Percentiles rank a stretch among this genome's conserved stretches.
Conservation (phyloP, 2,329 filamentous ascomycete genomes). For the Alternaria arborescens region DNA sequence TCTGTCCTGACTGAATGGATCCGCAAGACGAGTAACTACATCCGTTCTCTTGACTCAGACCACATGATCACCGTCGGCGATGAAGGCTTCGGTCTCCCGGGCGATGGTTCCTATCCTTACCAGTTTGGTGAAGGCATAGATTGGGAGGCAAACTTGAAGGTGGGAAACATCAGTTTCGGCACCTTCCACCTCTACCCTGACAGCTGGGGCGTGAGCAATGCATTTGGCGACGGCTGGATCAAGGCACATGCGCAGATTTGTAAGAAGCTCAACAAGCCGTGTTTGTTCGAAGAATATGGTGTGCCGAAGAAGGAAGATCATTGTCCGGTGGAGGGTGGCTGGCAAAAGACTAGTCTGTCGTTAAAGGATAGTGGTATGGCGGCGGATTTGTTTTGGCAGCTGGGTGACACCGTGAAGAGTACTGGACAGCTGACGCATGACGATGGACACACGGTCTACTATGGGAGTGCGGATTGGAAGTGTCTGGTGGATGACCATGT, state of each 20-base stretch:
- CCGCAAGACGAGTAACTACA: slow-evolving; percentile 64
- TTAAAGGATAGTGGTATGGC: slow-evolving; percentile 40
- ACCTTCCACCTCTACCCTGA: slow-evolving; percentile 63
- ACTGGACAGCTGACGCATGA: slow-evolving; percentile 36
- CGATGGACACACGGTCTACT: slow-evolving; percentile 46
- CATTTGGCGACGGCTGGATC: slow-evolving; percentile 59
- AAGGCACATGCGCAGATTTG: slow-evolving; percentile 55
- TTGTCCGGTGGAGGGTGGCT: slow-evolving; percentile 39
- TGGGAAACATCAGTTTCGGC: slow-evolving; percentile 65
- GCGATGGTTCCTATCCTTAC: slow-evolving; percentile 64
- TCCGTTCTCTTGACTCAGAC: slow-evolving; percentile 68
- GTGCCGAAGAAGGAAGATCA: slow-evolving; percentile 31
- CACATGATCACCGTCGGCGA: slow-evolving; percentile 72
- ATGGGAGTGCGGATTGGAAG: slow-evolving; percentile 39
- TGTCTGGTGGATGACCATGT: slow-evolving; percentile 43
- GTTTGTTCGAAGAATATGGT: slow-evolving; percentile 54
- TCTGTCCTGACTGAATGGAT: slow-evolving; percentile 69
- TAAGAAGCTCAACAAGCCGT: slow-evolving; percentile 50
- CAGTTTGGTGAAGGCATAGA: slow-evolving; percentile 60
- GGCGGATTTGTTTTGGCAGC: slow-evolving; percentile 47
- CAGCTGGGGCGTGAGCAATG: slow-evolving; percentile 48
- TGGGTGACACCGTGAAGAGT: slow-evolving; percentile 36
- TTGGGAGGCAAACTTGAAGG: slow-evolving; percentile 61
- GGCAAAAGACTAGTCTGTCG: slow-evolving; percentile 42
- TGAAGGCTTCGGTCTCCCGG: slow-evolving; percentile 63